Conservation (phyloP, 2,329 filamentous ascomycete genomes). For the Aspergillus latus region DNA sequence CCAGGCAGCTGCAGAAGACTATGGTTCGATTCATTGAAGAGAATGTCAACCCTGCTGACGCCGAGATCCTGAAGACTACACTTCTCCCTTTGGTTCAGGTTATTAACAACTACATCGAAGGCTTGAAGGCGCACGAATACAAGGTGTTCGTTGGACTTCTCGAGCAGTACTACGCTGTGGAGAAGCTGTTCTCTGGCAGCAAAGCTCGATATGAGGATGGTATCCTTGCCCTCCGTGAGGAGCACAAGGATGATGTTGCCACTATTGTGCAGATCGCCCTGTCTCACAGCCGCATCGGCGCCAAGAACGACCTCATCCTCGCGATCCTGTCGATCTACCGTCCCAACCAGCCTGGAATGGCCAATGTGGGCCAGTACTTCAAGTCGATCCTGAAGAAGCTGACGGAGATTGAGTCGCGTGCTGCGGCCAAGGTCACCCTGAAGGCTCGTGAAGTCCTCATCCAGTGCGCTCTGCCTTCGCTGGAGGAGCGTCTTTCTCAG, state of each 20-base stretch:
- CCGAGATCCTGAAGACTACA: slow-evolving; percentile 68
- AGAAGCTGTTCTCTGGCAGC: slow-evolving; percentile 82
- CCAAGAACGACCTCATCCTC: slow-evolving; percentile 91
- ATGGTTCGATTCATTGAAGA: slow-evolving; percentile 88
- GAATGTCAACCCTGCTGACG: slow-evolving; percentile 71
- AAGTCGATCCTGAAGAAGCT: slow-evolving; percentile 78
- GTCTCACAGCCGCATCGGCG: slow-evolving; percentile 86
- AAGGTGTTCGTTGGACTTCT: slow-evolving; percentile 76
- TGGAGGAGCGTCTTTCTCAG: slow-evolving; percentile 91
- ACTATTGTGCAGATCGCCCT: slow-evolving; percentile 86
- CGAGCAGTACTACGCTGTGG: slow-evolving; percentile 76
- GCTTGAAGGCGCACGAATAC: slow-evolving; percentile 88
- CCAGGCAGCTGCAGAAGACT: slow-evolving; percentile 80
- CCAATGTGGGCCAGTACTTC: slow-evolving; percentile 85
- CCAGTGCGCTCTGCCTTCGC: slow-evolving; percentile 90
- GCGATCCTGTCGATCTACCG: slow-evolving; percentile 92
- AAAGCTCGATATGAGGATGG: slow-evolving; percentile 89
- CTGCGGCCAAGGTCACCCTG: slow-evolving; percentile 89
- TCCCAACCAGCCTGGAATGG: slow-evolving; percentile 87
- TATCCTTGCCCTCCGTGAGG: slow-evolving; percentile 87
- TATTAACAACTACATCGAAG: slow-evolving; percentile 77
- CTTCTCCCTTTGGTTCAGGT: slow-evolving; percentile 76
- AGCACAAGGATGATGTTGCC: slow-evolving; percentile 88
- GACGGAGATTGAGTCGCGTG: slow-evolving; percentile 83
- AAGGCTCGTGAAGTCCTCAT: slow-evolving; percentile 98